These are phyloP conservation scores for Petunia secreta DNA, from an alignment of 257 asterid genomes.

Conservation along the genomic window DNA sequence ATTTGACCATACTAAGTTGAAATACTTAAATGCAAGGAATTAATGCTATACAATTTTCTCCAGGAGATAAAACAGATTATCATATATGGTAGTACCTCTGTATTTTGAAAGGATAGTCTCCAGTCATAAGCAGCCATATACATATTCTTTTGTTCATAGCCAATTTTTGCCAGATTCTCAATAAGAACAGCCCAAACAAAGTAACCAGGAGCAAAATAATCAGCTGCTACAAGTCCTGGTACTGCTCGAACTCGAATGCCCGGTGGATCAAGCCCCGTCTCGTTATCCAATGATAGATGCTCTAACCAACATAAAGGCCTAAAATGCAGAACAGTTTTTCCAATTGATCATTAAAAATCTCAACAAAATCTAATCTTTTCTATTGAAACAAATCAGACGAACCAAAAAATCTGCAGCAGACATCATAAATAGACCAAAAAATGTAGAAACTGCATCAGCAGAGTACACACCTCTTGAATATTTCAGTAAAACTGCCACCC, in stretches of 20 bases:
- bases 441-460: neutral
- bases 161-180: constrained; percentile 31
- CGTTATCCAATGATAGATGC: constrained; percentile 18
- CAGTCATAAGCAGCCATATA: constrained; percentile 38
- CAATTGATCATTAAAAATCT: neutral
- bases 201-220: constrained; percentile 27
- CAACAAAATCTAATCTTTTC: no score
- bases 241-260: constrained; percentile 35
- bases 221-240: constrained; percentile 35
- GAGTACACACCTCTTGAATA: constrained; percentile 65
- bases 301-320: constrained; percentile 28
- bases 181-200: constrained; percentile 30
- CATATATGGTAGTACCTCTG: constrained; percentile 1
- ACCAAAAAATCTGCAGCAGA: no score
- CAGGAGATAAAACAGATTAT: neutral
- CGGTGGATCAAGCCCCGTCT: constrained; percentile 34
- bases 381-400: no score
- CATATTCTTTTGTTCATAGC: constrained; percentile 33
- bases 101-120: constrained; percentile 32
- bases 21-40: neutral
- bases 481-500: constrained; percentile 83
- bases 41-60: neutral
- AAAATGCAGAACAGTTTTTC: neutral
- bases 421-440: neutral
- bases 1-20: neutral